Conservation (phyloP, 306 rosid species). For the Abrus precatorius region DNA sequence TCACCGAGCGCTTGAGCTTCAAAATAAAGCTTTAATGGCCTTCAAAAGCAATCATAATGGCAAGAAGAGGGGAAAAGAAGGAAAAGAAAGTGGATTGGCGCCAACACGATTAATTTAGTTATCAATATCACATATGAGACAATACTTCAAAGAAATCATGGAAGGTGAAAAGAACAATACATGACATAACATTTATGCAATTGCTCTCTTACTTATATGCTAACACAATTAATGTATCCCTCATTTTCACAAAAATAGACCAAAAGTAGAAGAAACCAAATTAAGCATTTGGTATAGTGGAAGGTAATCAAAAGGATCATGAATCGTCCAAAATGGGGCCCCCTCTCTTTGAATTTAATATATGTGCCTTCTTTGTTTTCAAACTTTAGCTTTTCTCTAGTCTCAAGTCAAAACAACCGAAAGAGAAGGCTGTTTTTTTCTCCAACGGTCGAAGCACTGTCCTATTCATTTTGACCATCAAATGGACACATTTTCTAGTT, state of each 20-base stretch:
- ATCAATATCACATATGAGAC: background rate
- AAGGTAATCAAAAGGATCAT: conserved; percentile 37
- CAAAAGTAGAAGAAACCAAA: conserved; percentile 21
- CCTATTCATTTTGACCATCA: conserved; percentile 55
- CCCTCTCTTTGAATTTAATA: conserved; percentile 51
- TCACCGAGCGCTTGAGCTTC: background rate
- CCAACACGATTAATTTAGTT: conserved; percentile 4
- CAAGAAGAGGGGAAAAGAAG: background rate
- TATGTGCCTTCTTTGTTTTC: conserved; percentile 38
- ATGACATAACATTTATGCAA: conserved; percentile 12
- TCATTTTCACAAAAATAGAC: conserved; percentile 28
- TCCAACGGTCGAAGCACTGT: conserved; percentile 52
- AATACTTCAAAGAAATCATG: conserved; percentile 10
- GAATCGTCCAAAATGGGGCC: conserved; percentile 50
- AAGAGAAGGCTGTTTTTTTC: conserved; percentile 32
- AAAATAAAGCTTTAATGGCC: conserved; percentile 13
- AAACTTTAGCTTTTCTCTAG: conserved; percentile 40
- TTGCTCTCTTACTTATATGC: conserved; percentile 35
- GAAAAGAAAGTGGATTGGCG: conserved; percentile 22
- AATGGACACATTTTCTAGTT: conserved; percentile 35
- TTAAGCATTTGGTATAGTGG: conserved; percentile 38
- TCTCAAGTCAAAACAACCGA: conserved; percentile 55
- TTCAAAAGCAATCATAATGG: conserved; percentile 14
- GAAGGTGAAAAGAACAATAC: conserved; percentile 18
- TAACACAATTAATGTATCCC: conserved; percentile 9